A percentile compares a stretch with the other conserved stretches of the same genome.
phyloP scores from a whole-genome alignment of 257 asterid genomes.

The Haberlea rhodopensis region DNA sequence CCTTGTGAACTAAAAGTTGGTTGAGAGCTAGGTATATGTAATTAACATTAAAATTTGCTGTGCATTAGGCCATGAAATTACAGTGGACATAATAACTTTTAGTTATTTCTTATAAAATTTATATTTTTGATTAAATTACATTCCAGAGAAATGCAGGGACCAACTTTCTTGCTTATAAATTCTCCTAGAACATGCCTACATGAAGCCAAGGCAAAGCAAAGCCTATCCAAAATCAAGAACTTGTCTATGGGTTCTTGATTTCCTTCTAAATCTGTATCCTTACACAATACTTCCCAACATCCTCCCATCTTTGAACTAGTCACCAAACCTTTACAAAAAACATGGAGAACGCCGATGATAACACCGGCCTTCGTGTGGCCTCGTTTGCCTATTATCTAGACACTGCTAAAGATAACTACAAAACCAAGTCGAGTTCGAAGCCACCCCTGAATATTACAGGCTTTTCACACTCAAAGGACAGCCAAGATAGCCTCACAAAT shows the following conservation, averaged over 20 bases:
- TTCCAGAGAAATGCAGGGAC: too few species aligned
- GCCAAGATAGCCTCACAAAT: slow-evolving; percentile 24
- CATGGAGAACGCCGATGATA: neutral
- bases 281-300: neutral
- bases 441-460: neutral
- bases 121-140: too few species aligned
- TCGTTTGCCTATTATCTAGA: neutral
- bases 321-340: neutral
- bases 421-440: neutral
- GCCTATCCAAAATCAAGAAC: neutral
- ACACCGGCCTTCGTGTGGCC: neutral
- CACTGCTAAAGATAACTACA: neutral
- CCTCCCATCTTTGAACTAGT: neutral
- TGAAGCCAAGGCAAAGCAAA: neutral
- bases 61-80: too few species aligned
- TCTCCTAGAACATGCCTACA: neutral
- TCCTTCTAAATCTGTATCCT: neutral
- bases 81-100: neutral
- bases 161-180: too few species aligned
- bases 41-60: neutral
- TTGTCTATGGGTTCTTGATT: neutral
- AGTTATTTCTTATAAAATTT: too few species aligned
- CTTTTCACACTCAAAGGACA: neutral
- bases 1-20: neutral
- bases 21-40: neutral